These are phyloP conservation scores for Alternaria panax DNA, from an alignment of 2,329 filamentous ascomycete species.

Conservation along the genomic window DNA sequence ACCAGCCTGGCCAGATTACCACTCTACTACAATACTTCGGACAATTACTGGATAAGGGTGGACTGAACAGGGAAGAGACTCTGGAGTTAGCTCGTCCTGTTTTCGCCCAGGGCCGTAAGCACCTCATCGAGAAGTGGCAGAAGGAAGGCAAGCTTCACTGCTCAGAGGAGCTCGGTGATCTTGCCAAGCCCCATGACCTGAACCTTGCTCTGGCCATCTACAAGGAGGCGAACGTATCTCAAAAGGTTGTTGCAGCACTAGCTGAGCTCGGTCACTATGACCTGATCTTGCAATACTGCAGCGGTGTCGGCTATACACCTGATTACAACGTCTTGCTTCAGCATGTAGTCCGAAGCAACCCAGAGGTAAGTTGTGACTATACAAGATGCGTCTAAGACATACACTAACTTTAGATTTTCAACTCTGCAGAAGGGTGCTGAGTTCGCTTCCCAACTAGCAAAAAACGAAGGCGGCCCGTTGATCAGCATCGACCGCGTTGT, in stretches of 20 bases:
- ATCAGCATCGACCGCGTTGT: conserved; percentile 94
- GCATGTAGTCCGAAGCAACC: conserved; percentile 79
- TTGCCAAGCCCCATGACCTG: conserved; percentile 88
- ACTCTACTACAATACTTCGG: conserved; percentile 97
- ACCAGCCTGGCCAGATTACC: conserved; percentile 85
- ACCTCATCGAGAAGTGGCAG: conserved; percentile 97
- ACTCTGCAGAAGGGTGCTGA: conserved; percentile 79
- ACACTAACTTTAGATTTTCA: no score
- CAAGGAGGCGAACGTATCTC: conserved; percentile 84
- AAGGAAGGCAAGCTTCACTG: conserved; percentile 94
- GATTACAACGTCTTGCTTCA: conserved; percentile 86
- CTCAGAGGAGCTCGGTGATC: conserved; percentile 95
- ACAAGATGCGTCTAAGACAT: no score
- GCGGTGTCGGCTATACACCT: conserved; percentile 86
- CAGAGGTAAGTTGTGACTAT: no score
- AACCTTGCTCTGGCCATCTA: conserved; percentile 89
- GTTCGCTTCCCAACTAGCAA: conserved; percentile 90
- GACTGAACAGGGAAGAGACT: conserved; percentile 90
- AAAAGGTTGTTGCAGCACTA: conserved; percentile 94
- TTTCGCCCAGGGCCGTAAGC: conserved; percentile 90
- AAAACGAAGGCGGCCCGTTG: conserved; percentile 83
- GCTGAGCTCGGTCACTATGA: conserved; percentile 97
- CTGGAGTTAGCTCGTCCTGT: conserved; percentile 93
- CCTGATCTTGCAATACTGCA: conserved; percentile 91
- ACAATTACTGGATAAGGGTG: conserved; percentile 94